Evolutionary conservation across 192 early-diverging fungal species (phyloP).

Genomic region (Lobosporangium transversale): DNA sequence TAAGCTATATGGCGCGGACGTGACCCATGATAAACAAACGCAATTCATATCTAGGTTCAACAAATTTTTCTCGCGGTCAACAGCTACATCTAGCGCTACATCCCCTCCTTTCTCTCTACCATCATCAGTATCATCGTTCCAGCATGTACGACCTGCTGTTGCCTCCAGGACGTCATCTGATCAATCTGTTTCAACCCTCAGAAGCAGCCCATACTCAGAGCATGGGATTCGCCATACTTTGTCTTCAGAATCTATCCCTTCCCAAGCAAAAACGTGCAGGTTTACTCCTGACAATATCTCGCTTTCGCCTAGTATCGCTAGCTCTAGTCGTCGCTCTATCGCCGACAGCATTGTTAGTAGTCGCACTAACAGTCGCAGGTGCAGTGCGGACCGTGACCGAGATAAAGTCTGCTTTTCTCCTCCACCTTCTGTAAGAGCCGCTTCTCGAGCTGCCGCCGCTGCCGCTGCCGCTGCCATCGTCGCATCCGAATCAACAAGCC

Average conservation of each 20-base stretch:
- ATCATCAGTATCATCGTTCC: background rate
- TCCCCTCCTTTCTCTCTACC: background rate
- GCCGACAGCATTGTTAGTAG: background rate
- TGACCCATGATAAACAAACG: background rate
- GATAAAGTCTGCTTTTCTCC: background rate
- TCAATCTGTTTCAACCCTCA: background rate
- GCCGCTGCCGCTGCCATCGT: background rate
- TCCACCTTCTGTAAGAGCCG: background rate
- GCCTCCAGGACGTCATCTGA: background rate
- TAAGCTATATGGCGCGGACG: conserved; percentile 42
- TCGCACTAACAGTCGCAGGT: conserved; percentile 3
- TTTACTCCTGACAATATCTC: background rate
- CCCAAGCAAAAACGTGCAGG: background rate
- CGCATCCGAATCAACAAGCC: background rate
- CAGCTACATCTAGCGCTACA: background rate
- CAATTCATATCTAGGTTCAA: conserved; percentile 26
- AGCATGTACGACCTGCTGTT: background rate
- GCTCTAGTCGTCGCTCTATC: background rate
- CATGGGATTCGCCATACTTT: background rate
- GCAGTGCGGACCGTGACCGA: background rate
- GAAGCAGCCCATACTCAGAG: background rate
- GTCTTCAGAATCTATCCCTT: background rate
- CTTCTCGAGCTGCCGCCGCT: background rate
- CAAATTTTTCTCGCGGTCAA: conserved; percentile 14
- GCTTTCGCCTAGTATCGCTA: background rate